Evolutionary conservation across 768 basidiomycete species (phyloP).

Genomic region (Rhodosporidiobolus odoratus): DNA sequence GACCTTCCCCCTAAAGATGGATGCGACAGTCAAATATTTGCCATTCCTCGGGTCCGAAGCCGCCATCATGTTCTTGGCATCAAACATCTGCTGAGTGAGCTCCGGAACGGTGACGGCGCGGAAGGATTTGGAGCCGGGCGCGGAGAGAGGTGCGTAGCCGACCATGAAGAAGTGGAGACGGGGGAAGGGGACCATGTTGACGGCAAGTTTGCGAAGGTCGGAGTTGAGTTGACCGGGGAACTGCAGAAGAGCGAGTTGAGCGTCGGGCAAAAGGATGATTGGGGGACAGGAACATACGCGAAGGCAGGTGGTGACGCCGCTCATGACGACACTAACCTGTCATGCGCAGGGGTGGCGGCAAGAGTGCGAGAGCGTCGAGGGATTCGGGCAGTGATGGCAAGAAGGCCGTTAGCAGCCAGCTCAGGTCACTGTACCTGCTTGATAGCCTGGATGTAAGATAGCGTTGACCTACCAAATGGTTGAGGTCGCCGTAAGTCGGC

Average conservation of each 20-base stretch:
- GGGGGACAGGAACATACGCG: slow-evolving; percentile 51
- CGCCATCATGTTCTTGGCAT: slow-evolving; percentile 99
- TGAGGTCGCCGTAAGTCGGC: slow-evolving; percentile 94
- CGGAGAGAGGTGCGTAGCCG: slow-evolving; percentile 68
- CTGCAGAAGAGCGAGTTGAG: not conserved
- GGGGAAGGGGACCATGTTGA: slow-evolving; percentile 84
- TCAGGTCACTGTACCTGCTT: no score
- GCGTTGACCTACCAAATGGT: no score
- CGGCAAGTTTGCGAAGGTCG: slow-evolving; percentile 93
- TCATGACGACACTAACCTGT: slow-evolving; percentile 98
- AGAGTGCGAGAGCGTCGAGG: no score
- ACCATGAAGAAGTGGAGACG: slow-evolving; percentile 98
- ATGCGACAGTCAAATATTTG: slow-evolving; percentile 94
- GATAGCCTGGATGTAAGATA: no score
- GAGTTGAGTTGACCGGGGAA: slow-evolving; percentile 99
- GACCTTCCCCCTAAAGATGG: slow-evolving; percentile 97
- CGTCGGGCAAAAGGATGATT: not conserved
- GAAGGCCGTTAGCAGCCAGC: no score
- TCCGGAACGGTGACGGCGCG: slow-evolving; percentile 96
- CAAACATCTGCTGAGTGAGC: slow-evolving; percentile 98
- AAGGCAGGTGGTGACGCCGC: slow-evolving; percentile 94
- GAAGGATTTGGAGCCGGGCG: slow-evolving; percentile 68
- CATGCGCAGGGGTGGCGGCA: no score
- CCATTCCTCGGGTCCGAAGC: slow-evolving; percentile 95
- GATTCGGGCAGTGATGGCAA: no score